Evolutionary conservation across 768 basidiomycete species (phyloP), one percentile per base, ranked within the genome.

Genomic region (Trametes cinnabarina): DNA sequence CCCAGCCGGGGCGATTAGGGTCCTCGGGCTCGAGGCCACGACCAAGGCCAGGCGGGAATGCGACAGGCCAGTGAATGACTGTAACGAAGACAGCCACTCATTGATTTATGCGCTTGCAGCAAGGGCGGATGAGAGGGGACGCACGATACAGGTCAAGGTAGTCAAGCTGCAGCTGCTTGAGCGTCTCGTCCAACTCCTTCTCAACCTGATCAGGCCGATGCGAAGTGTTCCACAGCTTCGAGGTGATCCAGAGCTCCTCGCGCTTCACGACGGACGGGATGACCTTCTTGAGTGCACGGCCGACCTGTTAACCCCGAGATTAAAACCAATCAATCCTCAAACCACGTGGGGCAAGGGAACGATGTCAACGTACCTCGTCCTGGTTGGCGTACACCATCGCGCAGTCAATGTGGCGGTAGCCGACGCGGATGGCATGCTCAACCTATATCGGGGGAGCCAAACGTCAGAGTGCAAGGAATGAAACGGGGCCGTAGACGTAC

Each of bases 401-500:
- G 19, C 90, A 80, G 71, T 95, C 92, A 62, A 95, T 82, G 72
- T 95, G 92, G 47, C 90, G 79, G 71, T 93, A 94, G 1, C 91
- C 91, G 26, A 81, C 79, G 51, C 79, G 77, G 32, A 94, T 79
- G 26, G 92, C 92, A 63, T 78, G 76, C 70, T 89, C 87, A 49
- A 90, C 88, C 90, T 90, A 59, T 7, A n/a, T 40, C 23, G 10
- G 39, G 39, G 1, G 9, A 19, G 42, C 42, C 46, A n/a, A n/a
- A 15, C 14, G 50, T 58, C 56, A 52, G 53, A 17, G 12, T 17
- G 23, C 25, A 26, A 11, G 44, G 1, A 57, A 28, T 30, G n/a
- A 32, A 19, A 26, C 26, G 22, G n/a, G 37, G 12, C 44, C 8
- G n/a, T 32, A 17, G 14, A 66, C 76, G 37, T 68, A 90, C 88